Evolutionary conservation across 1,139 yeast genomes (phyloP), one percentile per base, ranked within the genome.

Genomic region (Hyphopichia khmerensis): DNA sequence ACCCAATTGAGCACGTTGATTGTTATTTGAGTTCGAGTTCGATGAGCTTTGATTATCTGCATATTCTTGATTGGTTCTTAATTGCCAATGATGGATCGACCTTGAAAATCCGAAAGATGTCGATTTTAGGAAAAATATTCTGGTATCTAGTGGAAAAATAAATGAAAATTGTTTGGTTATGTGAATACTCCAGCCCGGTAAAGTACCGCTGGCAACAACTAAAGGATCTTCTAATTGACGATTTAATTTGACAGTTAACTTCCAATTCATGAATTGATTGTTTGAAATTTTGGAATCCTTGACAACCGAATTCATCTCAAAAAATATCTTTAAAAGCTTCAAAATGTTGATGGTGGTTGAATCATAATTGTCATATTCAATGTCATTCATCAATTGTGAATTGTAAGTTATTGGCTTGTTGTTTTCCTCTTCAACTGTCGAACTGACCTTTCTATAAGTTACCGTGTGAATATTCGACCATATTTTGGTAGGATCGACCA

Each of bases 51-150:
- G 45, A 17, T 42, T 44, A 9, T 57, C 61, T 7, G 64, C 68
- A 18, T 59, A 65, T 5, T 72, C 79, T 46, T 69, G 76, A 35
- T 67, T 72, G 1, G 80, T 70, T 48, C 79, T 68, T 2, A 66
- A 55, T 55, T 82, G 88, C 96, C 96, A 89, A 41, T 82, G 76
- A 47, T 84, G 85, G 48, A 93, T 86, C 39, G 88, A 69, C 46
- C 98, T 75, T 1, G 96, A 88, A 60, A 87, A 86, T 0, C 98
- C 98, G 69, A 88, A 91, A 0, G 98, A 90, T 0, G 96, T 88
- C 4, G 93, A 84, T 52, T 87, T 95, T 45, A 93, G 65, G 56
- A 88, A 90, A 50, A 82, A 79, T 37, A 87, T 72, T 46, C 98
- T 75, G 0, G 95, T 81, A 45, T 85, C 95, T 43, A 91, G 69